phyloP scores from a whole-genome alignment of 2,329 filamentous ascomycete species.

The Diaporthe longicolla region DNA sequence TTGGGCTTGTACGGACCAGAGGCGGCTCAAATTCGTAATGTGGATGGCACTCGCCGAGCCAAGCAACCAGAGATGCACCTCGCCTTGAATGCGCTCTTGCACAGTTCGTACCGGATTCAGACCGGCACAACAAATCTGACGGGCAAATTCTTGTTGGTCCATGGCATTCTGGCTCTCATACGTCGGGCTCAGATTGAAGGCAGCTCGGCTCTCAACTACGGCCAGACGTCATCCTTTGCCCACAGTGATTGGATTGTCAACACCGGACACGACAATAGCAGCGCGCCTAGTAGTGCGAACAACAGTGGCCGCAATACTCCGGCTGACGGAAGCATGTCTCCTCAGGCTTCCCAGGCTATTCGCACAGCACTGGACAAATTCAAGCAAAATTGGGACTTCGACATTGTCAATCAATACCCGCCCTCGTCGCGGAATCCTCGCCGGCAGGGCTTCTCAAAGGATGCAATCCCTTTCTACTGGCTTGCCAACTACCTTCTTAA shows the following conservation, averaged over 20 bases:
- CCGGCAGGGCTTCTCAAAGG: slow-evolving; percentile 78
- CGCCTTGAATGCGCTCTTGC: slow-evolving; percentile 73
- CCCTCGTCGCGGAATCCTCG: slow-evolving; percentile 62
- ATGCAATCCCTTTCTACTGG: slow-evolving; percentile 82
- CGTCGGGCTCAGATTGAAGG: slow-evolving; percentile 59
- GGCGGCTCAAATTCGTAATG: slow-evolving; percentile 69
- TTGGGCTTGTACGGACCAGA: slow-evolving; percentile 73
- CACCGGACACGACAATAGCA: slow-evolving; percentile 56
- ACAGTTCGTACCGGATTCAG: slow-evolving; percentile 71
- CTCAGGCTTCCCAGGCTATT: slow-evolving; percentile 62
- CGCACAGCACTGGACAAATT: slow-evolving; percentile 77
- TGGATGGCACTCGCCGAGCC: slow-evolving; percentile 72
- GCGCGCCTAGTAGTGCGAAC: slow-evolving; percentile 59
- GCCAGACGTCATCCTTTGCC: slow-evolving; percentile 69
- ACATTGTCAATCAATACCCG: slow-evolving; percentile 78
- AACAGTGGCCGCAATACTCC: slow-evolving; percentile 63
- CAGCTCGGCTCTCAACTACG: slow-evolving; percentile 52
- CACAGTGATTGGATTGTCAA: slow-evolving; percentile 70
- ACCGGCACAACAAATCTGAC: slow-evolving; percentile 78
- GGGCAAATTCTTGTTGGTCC: slow-evolving; percentile 81
- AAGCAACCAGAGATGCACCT: slow-evolving; percentile 76
- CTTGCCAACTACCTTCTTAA: slow-evolving; percentile 76
- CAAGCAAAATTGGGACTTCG: slow-evolving; percentile 79
- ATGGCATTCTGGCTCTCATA: slow-evolving; percentile 76
- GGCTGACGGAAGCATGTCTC: slow-evolving; percentile 58